These are phyloP conservation scores for Cyclotella sp. DNA, from an alignment of 108 stramenopile species.

Conservation along the genomic window DNA sequence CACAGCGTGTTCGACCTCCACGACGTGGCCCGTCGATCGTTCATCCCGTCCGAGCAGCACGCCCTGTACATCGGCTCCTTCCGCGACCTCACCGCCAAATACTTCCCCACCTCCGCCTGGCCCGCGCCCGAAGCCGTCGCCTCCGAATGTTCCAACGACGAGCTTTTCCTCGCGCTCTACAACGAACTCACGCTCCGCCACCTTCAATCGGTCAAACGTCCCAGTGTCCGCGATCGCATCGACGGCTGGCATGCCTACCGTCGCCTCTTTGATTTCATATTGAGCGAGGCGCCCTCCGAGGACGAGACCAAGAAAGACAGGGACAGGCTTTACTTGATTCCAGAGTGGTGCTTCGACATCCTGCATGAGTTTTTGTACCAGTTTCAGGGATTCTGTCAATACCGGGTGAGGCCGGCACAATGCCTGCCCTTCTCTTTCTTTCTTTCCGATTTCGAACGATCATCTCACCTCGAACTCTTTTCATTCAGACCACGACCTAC, in stretches of 20 bases:
- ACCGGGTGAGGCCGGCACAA: slow-evolving; percentile 59
- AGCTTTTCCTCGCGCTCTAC: slow-evolving; percentile 86
- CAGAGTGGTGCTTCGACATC: slow-evolving; percentile 98
- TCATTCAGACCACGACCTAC: slow-evolving; percentile 64
- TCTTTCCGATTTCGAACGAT: too few relatives aligned
- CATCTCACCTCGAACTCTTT: background rate
- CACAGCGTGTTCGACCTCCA: slow-evolving; percentile 86
- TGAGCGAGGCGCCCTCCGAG: slow-evolving; percentile 61
- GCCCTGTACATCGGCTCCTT: background rate
- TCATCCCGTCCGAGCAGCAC: slow-evolving; percentile 48
- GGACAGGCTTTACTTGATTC: slow-evolving; percentile 78
- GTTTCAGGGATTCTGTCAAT: slow-evolving; percentile 98
- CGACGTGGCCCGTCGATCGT: slow-evolving; percentile 81
- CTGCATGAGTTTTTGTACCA: slow-evolving; percentile 98
- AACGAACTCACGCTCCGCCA: slow-evolving; percentile 87
- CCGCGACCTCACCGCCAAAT: slow-evolving; percentile 48
- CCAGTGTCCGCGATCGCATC: slow-evolving; percentile 83
- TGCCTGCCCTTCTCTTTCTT: too few relatives aligned
- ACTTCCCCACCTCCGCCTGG: slow-evolving; percentile 86
- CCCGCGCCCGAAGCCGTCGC: slow-evolving; percentile 83
- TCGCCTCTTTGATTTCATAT: slow-evolving; percentile 82
- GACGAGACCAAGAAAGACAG: slow-evolving; percentile 31
- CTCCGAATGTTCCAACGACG: slow-evolving; percentile 85
- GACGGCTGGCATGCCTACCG: slow-evolving; percentile 92
- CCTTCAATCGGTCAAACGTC: slow-evolving; percentile 79